Conservation (phyloP, 1,139 yeast species). For the Diutina scorzettiae region DNA sequence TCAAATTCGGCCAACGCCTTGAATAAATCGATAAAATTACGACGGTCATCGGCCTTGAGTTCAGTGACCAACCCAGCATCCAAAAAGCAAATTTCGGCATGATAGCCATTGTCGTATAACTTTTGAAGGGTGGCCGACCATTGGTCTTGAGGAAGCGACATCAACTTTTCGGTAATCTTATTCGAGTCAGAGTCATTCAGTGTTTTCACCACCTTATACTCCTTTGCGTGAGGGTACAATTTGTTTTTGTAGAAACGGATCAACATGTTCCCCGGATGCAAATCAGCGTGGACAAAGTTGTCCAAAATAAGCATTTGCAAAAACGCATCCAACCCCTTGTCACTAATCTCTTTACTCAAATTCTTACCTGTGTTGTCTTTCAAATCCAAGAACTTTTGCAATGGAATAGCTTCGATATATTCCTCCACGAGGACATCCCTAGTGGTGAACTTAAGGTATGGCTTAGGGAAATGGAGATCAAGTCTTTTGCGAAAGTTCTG, state of each 20-base stretch:
- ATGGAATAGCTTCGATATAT: slow-evolving; percentile 69
- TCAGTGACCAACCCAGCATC: slow-evolving; percentile 94
- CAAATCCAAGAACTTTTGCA: slow-evolving; percentile 48
- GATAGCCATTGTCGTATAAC: slow-evolving; percentile 51
- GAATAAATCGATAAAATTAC: slow-evolving; percentile 81
- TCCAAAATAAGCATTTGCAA: slow-evolving; percentile 85
- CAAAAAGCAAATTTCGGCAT: slow-evolving; percentile 80
- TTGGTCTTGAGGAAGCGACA: slow-evolving; percentile 24
- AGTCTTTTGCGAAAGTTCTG: slow-evolving; percentile 44
- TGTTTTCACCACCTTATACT: slow-evolving; percentile 34
- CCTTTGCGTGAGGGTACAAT: slow-evolving; percentile 30
- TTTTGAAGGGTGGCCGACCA: slow-evolving; percentile 40
- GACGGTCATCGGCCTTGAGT: slow-evolving; percentile 60
- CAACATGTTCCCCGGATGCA: slow-evolving; percentile 94
- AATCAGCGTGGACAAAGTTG: slow-evolving; percentile 89
- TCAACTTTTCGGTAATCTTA: slow-evolving; percentile 34
- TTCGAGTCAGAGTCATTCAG: slow-evolving; percentile 37
- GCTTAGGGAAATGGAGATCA: slow-evolving; percentile 74
- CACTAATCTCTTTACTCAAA: slow-evolving; percentile 67
- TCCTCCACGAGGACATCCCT: slow-evolving; percentile 78
- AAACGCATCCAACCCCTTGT: slow-evolving; percentile 82
- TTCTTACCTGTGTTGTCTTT: slow-evolving; percentile 35
- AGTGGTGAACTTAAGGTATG: slow-evolving; percentile 55
- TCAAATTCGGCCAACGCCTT: slow-evolving; percentile 84
- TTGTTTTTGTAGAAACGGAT: slow-evolving; percentile 56